Base-by-base conservation (phyloP, 208 protist genomes). In the Vickermania spadyakhi region DNA sequence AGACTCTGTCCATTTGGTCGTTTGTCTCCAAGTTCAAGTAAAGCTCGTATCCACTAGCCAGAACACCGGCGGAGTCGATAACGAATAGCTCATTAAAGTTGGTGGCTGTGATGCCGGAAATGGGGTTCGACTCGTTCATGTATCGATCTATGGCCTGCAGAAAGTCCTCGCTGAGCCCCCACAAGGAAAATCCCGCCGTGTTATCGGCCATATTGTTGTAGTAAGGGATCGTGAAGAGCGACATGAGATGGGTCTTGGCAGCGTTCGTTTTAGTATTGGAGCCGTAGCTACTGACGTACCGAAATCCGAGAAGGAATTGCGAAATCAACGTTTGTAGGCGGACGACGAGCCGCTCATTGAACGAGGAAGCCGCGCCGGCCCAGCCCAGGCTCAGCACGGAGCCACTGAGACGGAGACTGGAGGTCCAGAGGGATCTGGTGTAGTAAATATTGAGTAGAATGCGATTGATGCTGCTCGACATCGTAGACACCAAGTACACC, bases 131-230 rank as follows among this genome's bases (percentile, higher is more conserved):
- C 18, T 61, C 57, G 31, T 64, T 54, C 7, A 64, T 54, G 28
- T 56, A 64, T 18, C 59, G 49, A 3, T 7, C 4, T 49, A 64
- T 64, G 49, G 27, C 59, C 59, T 64, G 59, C 36, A 58, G 36
- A 28, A 58, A 64, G n/a, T 26, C 7, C 23, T 64, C 59, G 30
- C 49, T 64, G 5, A 64, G 14, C 22, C 41, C 50, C 11, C 36
- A 50, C 22, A 64, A 25, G 22, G 59, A 64, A 28, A 58, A 64
- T 3, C 59, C 59, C 11, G 13, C 7, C 18, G 23, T 54, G 22
- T 58, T 57, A 27, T 58, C 49, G 53, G 23, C 28, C 23, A n/a
- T 14, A 14, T 3, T 22, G 13, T 51, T 25, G 36, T 61, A 61
- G 11, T 50, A 58, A 23, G 59, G 59, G 31, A 64, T 64, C 3